Percentiles rank a stretch among this genome's conserved stretches.
Conservation (phyloP, 2,329 filamentous ascomycete species). For the Colletotrichum navitas region DNA sequence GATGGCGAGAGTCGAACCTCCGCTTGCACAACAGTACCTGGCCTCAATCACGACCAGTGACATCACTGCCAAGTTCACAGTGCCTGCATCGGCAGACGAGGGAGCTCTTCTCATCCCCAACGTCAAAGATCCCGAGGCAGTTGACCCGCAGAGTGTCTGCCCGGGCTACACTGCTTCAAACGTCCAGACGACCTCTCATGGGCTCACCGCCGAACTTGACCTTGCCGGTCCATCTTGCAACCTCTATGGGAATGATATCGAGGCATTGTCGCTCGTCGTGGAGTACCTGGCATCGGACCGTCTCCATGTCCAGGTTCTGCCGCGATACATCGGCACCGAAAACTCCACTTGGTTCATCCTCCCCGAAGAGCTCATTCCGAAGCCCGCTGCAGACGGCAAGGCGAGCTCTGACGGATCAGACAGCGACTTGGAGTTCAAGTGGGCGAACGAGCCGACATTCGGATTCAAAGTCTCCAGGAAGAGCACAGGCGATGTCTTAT, state of each 20-base stretch:
- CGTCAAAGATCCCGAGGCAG: constrained; percentile 30
- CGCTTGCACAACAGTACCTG: constrained; percentile 15
- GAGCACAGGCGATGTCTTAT: constrained; percentile 73
- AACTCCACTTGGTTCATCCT: constrained; percentile 78
- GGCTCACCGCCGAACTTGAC: constrained; percentile 76
- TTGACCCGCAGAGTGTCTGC: constrained; percentile 59
- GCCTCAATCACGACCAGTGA: constrained; percentile 2
- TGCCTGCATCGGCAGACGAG: constrained; percentile 20
- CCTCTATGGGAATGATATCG: constrained; percentile 81
- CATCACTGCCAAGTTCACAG: constrained; percentile 15
- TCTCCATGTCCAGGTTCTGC: constrained; percentile 77
- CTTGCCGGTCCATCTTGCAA: constrained; percentile 81
- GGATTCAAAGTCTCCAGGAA: constrained; percentile 73
- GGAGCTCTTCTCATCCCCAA: constrained; percentile 37
- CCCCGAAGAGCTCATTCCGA: constrained; percentile 71
- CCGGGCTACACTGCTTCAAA: constrained; percentile 77
- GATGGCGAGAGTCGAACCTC: constrained; percentile 13
- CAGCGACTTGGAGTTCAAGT: constrained; percentile 67
- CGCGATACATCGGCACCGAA: constrained; percentile 69
- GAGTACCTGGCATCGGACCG: constrained; percentile 75
- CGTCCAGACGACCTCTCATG: constrained; percentile 63
- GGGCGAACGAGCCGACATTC: constrained; percentile 71
- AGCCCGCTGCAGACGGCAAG: constrained; percentile 54
- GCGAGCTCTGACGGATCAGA: constrained; percentile 49
- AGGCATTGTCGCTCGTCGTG: constrained; percentile 74